Evolutionary conservation across 352 stramenopile species (phyloP).

Genomic region (Globisporangium paddicum): DNA sequence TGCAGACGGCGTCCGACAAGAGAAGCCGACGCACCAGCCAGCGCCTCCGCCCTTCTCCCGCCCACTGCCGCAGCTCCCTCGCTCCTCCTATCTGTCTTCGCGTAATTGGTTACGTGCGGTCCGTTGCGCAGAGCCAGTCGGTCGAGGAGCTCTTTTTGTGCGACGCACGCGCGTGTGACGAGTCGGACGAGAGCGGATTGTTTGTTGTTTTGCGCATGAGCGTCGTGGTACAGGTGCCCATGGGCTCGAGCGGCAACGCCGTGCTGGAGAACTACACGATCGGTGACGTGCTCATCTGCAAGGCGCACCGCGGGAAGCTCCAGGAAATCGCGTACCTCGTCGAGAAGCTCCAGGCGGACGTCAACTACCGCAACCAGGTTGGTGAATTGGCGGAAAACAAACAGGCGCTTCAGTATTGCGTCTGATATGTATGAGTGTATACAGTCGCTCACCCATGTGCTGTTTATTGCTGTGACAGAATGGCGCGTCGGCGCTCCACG

Average conservation of each 20-base stretch:
- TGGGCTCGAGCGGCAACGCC: conserved; percentile 38
- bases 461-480: conserved; percentile 43
- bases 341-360: conserved; percentile 65
- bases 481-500: conserved; percentile 76
- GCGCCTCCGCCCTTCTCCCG: too few species aligned
- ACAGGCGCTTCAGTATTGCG: background rate
- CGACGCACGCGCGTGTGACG: too few species aligned
- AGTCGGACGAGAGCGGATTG: too few species aligned
- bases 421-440: background rate
- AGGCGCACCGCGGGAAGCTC: conserved; percentile 80
- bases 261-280: conserved; percentile 75
- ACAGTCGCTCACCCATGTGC: background rate
- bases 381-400: too few species aligned
- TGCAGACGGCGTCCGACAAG: too few species aligned
- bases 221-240: conserved; percentile 58
- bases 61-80: too few species aligned
- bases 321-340: conserved; percentile 74
- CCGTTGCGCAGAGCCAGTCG: too few species aligned
- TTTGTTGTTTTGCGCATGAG: too few species aligned
- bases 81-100: too few species aligned
- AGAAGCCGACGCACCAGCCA: too few species aligned
- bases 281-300: conserved; percentile 84
- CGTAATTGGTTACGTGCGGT: too few species aligned
- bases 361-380: conserved; percentile 87
- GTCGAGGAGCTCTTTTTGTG: too few species aligned